Base-by-base conservation (phyloP, 108 stramenopile species). In the Epithemia pelagica region DNA sequence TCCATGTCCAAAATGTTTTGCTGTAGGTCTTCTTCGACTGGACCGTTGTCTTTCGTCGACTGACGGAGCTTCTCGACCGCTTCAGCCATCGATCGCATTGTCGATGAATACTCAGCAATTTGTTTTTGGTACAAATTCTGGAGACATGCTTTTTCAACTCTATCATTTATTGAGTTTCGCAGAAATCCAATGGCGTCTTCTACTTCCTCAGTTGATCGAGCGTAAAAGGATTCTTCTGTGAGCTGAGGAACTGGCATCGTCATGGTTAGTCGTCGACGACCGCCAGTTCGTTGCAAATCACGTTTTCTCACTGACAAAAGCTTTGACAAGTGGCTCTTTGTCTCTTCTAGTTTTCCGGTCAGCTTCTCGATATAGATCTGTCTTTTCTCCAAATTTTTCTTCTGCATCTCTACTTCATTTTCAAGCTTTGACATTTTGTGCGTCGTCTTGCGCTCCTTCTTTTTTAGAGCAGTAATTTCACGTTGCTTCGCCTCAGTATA, bases 261-360 rank as follows among this genome's bases (percentile, higher is more conserved):
- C 26, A 23, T 31, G 21, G 33, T 28, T 30, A 26, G 20, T 46
- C 65, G 31, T 59, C 70, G 55, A 32, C 18, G 18, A 32, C 62
- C 29, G 2, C 20, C 19, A 63, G 20, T 62, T 46, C 70, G 67
- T 30, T 25, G 46, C 1, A 78, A 52, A 30, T 89, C 84, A 24
- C 74, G 68, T 55, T 84, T 83, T 52, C 90, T 74, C 64, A 83
- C 75, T 0, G 88, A 65, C 15, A 91, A 71, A n/a, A 94, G 76
- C 58, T 79, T 74, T 79, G 86, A 83, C 60, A 94, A 70, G 69
- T 90, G 90, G 26, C 72, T 28, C 58, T 91, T 88, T 0, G 92
- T 94, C 66, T 89, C 77, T 64, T 94, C 88, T 54, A 94, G 70
- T 69, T 94, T 94, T 24, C 77, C 76, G 2, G 83, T 74, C 10